A percentile compares a stretch with the other conserved stretches of the same genome.
phyloP scores from a whole-genome alignment of 495 filamentous ascomycete species.

The Clavariopsis aquatica region DNA sequence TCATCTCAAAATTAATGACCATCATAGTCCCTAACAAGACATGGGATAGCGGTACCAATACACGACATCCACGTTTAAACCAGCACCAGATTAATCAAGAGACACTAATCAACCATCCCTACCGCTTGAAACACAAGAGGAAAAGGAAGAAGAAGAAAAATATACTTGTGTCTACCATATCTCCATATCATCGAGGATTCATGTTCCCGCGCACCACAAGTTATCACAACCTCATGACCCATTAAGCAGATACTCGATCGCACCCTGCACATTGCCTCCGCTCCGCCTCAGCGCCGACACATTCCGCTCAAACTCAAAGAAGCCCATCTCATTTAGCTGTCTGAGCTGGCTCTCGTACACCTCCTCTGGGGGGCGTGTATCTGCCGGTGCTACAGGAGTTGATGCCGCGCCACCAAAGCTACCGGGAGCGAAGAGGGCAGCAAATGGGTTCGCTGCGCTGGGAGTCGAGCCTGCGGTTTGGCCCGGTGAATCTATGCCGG shows the following conservation, averaged over 20 bases:
- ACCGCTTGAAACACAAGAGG: not conserved
- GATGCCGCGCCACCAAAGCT: conserved; percentile 19
- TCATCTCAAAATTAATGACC: not conserved
- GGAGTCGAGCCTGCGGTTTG: not conserved
- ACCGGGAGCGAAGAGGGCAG: conserved; percentile 27
- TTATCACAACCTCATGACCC: not conserved
- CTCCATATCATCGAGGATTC: not conserved
- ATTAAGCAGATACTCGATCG: conserved; percentile 73
- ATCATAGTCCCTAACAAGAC: not conserved
- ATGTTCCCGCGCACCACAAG: not conserved
- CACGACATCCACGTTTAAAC: not conserved
- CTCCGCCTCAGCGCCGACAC: conserved; percentile 82
- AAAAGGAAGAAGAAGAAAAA: not conserved
- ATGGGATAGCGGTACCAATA: not conserved
- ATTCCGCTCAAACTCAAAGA: conserved; percentile 94
- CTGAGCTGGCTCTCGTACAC: conserved; percentile 85
- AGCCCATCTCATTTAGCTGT: conserved; percentile 98
- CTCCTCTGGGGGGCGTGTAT: conserved; percentile 90
- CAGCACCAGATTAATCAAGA: not conserved
- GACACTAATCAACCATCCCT: not conserved
- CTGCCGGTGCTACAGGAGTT: conserved; percentile 61
- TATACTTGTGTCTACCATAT: not conserved
- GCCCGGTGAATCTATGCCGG: not conserved
- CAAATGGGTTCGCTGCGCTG: conserved; percentile 32
- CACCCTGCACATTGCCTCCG: conserved; percentile 93